phyloP scores from a whole-genome alignment of 805 yeast species.

The Saccharomycopsis amapae region DNA sequence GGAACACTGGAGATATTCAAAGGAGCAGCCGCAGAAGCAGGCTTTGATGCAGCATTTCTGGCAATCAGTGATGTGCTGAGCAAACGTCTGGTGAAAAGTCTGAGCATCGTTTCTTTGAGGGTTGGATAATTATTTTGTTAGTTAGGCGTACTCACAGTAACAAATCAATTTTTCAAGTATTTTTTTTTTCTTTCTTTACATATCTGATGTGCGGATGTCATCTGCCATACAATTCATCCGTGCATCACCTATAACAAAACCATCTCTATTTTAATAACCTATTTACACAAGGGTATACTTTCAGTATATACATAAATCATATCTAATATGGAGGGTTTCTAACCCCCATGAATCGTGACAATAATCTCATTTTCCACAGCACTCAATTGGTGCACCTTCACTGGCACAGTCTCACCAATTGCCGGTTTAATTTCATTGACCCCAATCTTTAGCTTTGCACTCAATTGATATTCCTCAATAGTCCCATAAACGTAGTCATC shows the following conservation, averaged over 20 bases:
- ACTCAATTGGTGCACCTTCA: neutral
- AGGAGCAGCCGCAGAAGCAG: neutral
- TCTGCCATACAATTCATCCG: no score
- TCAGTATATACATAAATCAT: neutral
- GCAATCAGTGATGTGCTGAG: neutral
- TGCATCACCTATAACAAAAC: no score
- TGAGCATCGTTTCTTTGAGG: no score
- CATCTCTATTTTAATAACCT: no score
- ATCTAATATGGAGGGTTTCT: neutral
- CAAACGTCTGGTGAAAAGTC: neutral
- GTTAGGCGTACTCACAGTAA: no score
- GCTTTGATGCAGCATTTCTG: constrained; percentile 6
- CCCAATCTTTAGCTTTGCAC: neutral
- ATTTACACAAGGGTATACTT: no score
- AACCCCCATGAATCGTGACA: neutral
- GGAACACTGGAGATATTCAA: constrained; percentile 42
- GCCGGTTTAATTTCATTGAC: neutral
- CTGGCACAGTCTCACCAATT: neutral
- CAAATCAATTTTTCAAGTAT: no score
- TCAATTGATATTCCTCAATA: neutral
- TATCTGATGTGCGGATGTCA: no score
- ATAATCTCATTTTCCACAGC: neutral
- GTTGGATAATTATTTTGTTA: no score
- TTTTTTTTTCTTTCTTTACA: no score
- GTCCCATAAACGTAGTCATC: neutral